Conservation (phyloP, 192 early-diverging fungal genomes). For the Gigaspora rosea region DNA sequence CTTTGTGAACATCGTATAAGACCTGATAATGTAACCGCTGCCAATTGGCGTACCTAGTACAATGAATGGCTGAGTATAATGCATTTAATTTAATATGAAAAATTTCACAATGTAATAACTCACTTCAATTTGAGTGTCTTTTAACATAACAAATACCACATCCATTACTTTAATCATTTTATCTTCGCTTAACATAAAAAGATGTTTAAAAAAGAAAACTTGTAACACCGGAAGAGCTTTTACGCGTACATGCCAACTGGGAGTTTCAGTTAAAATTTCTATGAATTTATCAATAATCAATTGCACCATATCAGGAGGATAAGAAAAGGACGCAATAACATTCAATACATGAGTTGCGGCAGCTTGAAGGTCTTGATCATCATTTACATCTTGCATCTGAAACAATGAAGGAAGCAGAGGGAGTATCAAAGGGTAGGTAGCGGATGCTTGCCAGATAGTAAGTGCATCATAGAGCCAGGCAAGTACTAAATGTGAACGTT, state of each 20-base stretch:
- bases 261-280: slow-evolving; percentile 49
- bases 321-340: slow-evolving; percentile 53
- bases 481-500: slow-evolving; percentile 48
- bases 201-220: slow-evolving; percentile 83
- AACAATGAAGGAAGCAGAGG: slow-evolving; percentile 60
- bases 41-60: slow-evolving; percentile 71
- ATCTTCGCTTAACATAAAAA: slow-evolving; percentile 66
- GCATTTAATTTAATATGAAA: neutral
- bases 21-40: slow-evolving; percentile 73
- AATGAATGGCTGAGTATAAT: no score
- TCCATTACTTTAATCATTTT: slow-evolving; percentile 66
- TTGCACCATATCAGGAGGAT: slow-evolving; percentile 55
- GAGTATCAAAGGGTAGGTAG: slow-evolving; percentile 59
- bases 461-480: slow-evolving; percentile 66
- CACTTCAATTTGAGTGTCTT: slow-evolving; percentile 89
- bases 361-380: slow-evolving; percentile 71
- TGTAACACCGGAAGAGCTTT: slow-evolving; percentile 84
- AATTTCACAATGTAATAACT: neutral
- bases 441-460: slow-evolving; percentile 49
- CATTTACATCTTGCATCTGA: slow-evolving; percentile 69
- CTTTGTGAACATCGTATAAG: slow-evolving; percentile 76
- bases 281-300: slow-evolving; percentile 59
- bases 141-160: slow-evolving; percentile 65
- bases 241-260: slow-evolving; percentile 78
- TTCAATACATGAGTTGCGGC: slow-evolving; percentile 53